A percentile compares a stretch with the other conserved stretches of the same genome.
Conservation (phyloP, 1,284 basidiomycete genomes). For the Fomitiporia mediterranea region DNA sequence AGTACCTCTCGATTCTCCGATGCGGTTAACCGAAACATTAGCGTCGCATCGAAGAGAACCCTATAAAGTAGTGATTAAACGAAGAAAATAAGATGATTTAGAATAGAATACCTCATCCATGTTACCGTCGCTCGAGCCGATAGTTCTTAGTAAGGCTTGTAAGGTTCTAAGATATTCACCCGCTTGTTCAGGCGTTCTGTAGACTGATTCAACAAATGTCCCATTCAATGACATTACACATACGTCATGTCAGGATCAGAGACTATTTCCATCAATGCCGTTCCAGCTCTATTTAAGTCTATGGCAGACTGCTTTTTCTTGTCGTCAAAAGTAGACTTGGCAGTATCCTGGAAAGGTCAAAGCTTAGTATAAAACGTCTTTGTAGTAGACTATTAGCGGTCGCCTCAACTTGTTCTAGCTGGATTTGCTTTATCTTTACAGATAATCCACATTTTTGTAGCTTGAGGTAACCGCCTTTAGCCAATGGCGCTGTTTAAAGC, state of each 20-base stretch:
- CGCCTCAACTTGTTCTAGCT: slow-evolving; percentile 86
- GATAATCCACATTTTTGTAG: slow-evolving; percentile 41
- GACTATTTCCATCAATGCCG: slow-evolving; percentile 93
- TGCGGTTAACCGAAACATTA: slow-evolving; percentile 84
- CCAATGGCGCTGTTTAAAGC: slow-evolving; percentile 63
- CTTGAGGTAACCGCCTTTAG: slow-evolving; percentile 60
- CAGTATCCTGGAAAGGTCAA: slow-evolving; percentile 70
- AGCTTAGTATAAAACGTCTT: slow-evolving; percentile 1
- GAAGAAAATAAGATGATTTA: neutral
- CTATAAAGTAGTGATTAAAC: slow-evolving; percentile 36
- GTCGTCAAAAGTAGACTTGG: slow-evolving; percentile 76
- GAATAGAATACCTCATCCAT: slow-evolving; percentile 83
- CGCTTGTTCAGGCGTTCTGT: slow-evolving; percentile 86
- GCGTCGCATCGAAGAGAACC: slow-evolving; percentile 94
- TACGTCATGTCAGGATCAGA: slow-evolving; percentile 90
- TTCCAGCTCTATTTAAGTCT: slow-evolving; percentile 90
- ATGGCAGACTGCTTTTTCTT: slow-evolving; percentile 58
- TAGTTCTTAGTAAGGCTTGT: slow-evolving; percentile 75
- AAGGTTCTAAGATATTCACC: slow-evolving; percentile 84
- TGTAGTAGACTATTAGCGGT: neutral
- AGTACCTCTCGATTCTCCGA: slow-evolving; percentile 66
- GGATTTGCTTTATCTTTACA: slow-evolving; percentile 89
- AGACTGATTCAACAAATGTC: neutral
- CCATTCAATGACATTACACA: slow-evolving; percentile 21
- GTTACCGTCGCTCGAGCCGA: slow-evolving; percentile 91